Base-by-base conservation (phyloP, 164 flowering plant species). In the Amborella trichopoda region DNA sequence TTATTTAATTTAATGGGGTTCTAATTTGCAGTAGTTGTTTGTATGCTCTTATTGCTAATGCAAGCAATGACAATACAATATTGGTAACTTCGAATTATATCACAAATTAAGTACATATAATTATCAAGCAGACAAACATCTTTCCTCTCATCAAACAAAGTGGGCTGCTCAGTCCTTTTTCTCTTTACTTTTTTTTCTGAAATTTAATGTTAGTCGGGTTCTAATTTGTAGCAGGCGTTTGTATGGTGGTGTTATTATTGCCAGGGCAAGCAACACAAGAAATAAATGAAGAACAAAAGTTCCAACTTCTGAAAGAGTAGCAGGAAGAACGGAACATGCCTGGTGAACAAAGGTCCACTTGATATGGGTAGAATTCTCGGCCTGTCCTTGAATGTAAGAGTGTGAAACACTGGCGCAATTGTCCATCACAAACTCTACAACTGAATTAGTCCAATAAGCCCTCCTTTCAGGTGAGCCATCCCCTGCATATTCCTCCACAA, bases 321-420 rank as follows among this genome's bases (percentile, higher is more conserved):
- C n/a, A n/a, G 9, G 34, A 30, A 30, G 34, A 14, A 9, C 16
- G 41, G 20, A 6, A 22, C 41, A 38, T 38, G 80, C 94, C 94
- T 88, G 97, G 32, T 53, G 69, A 56, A 84, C 80, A 1, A 59
- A 66, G 48, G 97, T 89, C 93, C 89, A 89, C 70, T 84, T 89
- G 19, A 65, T 79, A 69, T 84, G 95, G 4, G 95, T 85, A 49
- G 97, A 77, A 52, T 52, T 64, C n/a, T 57, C 26, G 25, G 85
- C 60, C 42, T 84, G 87, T 23, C 36, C 66, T 60, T 89, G 95
- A 44, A 80, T 30, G 49, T 84, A 89, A 49, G 87, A 74, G 73
- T 89, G 97, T 18, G 49, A 59, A 60, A 85, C 74, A 42, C 57
- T 78, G 12, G 64, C 97, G 4, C 81, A 82, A 49, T 79, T 70